Base-by-base conservation (phyloP, 106 monocot species). In the Dendrobium huoshanense region DNA sequence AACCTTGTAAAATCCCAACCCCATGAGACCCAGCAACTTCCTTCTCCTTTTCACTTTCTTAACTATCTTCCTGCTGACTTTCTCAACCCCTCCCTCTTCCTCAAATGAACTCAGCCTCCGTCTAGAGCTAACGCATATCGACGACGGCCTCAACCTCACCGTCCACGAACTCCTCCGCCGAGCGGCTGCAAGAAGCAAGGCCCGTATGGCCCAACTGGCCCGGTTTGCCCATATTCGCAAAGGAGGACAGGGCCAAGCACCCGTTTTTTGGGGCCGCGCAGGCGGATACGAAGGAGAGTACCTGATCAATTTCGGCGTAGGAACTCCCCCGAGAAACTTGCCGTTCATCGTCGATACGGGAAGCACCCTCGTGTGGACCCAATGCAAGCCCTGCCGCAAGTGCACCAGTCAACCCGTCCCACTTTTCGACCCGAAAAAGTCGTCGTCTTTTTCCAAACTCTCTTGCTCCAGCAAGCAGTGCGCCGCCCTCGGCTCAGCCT, bases 311-410 rank as follows among this genome's bases (percentile, higher is more conserved):
- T 75, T 77, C 15, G 42, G 41, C 41, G 67, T 82, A 10, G 82
- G 77, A 10, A 77, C 77, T 17, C 82, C 82, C 0, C 82, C 77
- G 29, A 17, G 77, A 24, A 2, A 25, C 8, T 47, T 82, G 65
- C 43, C 59, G 7, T 64, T 27, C 11, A 77, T 77, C 22, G 55
- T 77, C 67, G 82, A 82, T 77, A 82, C 82, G 2, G 82, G 82
- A 2, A 82, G 77, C 20, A 61, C 77, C 7, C 77, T 82, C 37
- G 51, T 67, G 2, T 82, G 82, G 82, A 77, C 77, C 49, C 74
- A 77, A 9, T 82, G 82, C 77, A 67, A 48, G 1, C 10, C 67
- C 48, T 82, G 82, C 41, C 64, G 48, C 55, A 29, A 65, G 13
- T 82, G 82, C 61, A 37, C 24, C 9, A 75, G 24, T 1, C 82